phyloP scores from a whole-genome alignment of 192 early-diverging fungal genomes.

The Entomortierella chlamydospora region DNA sequence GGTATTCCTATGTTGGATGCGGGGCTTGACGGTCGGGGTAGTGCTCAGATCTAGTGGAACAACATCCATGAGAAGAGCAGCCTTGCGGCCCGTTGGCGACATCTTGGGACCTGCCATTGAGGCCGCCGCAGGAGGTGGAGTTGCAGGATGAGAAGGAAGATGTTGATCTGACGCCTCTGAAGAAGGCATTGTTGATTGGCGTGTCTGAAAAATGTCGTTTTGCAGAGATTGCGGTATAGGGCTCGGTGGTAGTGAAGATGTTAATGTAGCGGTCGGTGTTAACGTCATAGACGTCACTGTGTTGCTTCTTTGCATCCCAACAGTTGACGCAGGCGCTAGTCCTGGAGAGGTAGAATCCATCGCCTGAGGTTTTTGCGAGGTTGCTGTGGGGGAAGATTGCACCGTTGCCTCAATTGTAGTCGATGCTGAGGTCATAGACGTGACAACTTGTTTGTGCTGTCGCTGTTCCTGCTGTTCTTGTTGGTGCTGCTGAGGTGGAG shows the following conservation, averaged over 20 bases:
- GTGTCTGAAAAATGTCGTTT: neutral
- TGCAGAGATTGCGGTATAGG: neutral
- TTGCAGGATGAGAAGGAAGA: neutral
- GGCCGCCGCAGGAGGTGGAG: neutral
- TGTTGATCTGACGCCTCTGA: neutral
- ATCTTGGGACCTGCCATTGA: neutral
- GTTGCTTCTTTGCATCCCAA: slow-evolving; percentile 5
- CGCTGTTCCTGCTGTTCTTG: neutral
- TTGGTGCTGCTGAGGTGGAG: neutral
- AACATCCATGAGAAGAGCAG: slow-evolving; percentile 3
- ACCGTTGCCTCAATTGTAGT: neutral
- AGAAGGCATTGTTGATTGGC: slow-evolving; percentile 13
- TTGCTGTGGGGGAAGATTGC: neutral
- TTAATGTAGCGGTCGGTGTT: slow-evolving; percentile 2
- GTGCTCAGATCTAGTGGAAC: slow-evolving; percentile 11
- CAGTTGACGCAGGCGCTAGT: neutral
- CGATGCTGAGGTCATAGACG: slow-evolving; percentile 23
- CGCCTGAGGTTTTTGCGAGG: too few species aligned
- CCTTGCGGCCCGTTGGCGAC: neutral
- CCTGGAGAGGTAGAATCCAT: too few species aligned
- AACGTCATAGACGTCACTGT: slow-evolving; percentile 8
- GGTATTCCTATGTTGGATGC: neutral
- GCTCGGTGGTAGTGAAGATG: neutral
- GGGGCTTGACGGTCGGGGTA: slow-evolving; percentile 19
- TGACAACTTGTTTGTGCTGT: slow-evolving; percentile 14